phyloP scores from a whole-genome alignment of 2,329 filamentous ascomycete genomes.

The Epichloe scottii region DNA sequence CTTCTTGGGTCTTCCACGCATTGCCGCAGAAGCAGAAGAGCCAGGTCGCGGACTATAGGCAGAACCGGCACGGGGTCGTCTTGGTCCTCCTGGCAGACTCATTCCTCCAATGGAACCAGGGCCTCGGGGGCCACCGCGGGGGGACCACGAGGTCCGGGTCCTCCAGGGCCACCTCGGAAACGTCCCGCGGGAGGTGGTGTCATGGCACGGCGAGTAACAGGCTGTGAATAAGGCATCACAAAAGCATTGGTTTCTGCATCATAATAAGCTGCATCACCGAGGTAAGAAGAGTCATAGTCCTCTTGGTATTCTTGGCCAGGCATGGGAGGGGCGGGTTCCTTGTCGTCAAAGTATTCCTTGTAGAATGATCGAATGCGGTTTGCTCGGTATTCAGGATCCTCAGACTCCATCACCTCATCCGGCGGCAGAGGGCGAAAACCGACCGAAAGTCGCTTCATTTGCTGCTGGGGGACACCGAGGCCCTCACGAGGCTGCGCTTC shows the following conservation, averaged over 20 bases:
- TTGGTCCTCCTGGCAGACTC: slow-evolving; percentile 31
- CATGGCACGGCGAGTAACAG: slow-evolving; percentile 82
- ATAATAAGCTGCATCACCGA: slow-evolving; percentile 54
- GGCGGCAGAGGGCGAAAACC: slow-evolving; percentile 78
- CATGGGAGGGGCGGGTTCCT: slow-evolving; percentile 32
- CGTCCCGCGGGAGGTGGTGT: slow-evolving; percentile 66
- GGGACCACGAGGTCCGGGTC: slow-evolving; percentile 17
- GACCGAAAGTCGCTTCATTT: slow-evolving; percentile 50
- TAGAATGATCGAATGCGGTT: slow-evolving; percentile 98
- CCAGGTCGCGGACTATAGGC: slow-evolving; percentile 32
- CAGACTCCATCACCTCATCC: slow-evolving; percentile 62
- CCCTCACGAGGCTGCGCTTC: slow-evolving; percentile 20
- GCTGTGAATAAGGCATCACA: slow-evolving; percentile 73
- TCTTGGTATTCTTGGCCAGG: slow-evolving; percentile 49
- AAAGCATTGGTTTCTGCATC: slow-evolving; percentile 58
- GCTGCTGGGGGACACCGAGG: slow-evolving; percentile 42
- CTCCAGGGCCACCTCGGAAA: slow-evolving; percentile 24
- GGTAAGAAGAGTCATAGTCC: slow-evolving; percentile 60
- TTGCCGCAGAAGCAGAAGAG: slow-evolving; percentile 47
- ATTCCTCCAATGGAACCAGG: slow-evolving; percentile 37
- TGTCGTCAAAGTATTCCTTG: slow-evolving; percentile 98
- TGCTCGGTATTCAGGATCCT: slow-evolving; percentile 87
- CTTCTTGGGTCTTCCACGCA: slow-evolving; percentile 31
- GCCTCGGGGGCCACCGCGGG: slow-evolving; percentile 16
- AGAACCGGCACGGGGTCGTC: slow-evolving; percentile 42